Percentiles rank a stretch among this genome's conserved stretches.
phyloP scores from a whole-genome alignment of 768 basidiomycete genomes.

The Kwoniella mangroviensis region DNA sequence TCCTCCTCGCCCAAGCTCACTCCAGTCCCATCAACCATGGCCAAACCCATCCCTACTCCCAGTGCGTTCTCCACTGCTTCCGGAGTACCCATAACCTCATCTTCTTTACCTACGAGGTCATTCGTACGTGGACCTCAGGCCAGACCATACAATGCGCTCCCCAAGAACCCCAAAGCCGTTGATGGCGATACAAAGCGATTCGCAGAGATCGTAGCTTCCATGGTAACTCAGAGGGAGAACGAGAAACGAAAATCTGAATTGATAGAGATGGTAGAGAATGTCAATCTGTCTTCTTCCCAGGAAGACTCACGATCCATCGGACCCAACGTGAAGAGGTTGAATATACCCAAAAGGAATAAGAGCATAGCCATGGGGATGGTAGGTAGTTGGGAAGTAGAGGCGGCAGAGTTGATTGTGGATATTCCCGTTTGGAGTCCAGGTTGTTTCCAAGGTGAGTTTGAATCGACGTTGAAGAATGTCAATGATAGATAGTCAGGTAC shows the following conservation, averaged over 20 bases:
- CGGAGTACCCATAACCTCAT: not conserved
- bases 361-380: constrained; percentile 30
- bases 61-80: constrained; percentile 5
- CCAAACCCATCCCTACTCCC: constrained; percentile 9
- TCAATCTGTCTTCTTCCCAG: constrained; percentile 6
- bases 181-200: constrained; percentile 45
- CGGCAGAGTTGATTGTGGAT: constrained; percentile 55
- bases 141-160: constrained; percentile 35
- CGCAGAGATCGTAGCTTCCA: constrained; percentile 32
- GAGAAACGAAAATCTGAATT: constrained; percentile 18
- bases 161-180: constrained; percentile 22
- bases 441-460: constrained; percentile 50
- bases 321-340: not conserved
- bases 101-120: constrained; percentile 28
- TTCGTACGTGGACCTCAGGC: constrained; percentile 44
- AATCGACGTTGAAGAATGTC: no score
- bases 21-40: constrained; percentile 36
- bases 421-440: constrained; percentile 55
- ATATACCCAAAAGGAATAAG: constrained; percentile 15
- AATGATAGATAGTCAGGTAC: not conserved
- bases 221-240: constrained; percentile 25
- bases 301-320: not conserved
- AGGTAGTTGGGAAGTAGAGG: constrained; percentile 49
- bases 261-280: constrained; percentile 27
- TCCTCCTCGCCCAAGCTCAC: constrained; percentile 36